Evolutionary conservation across 108 stramenopile species (phyloP).

Genomic region (Ochromonas danica): DNA sequence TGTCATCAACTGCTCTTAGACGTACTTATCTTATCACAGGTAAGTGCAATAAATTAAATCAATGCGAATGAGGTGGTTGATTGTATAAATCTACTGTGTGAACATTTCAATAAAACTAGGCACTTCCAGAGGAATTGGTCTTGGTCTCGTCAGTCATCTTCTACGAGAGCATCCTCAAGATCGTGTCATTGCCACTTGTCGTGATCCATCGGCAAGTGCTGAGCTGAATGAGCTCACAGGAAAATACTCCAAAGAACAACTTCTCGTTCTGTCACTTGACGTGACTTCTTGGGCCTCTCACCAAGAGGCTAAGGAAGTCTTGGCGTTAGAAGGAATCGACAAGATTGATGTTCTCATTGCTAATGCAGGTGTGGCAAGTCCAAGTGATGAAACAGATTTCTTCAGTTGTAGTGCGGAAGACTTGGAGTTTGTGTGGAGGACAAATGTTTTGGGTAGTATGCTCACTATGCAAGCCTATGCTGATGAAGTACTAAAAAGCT

Average conservation of each 20-base stretch:
- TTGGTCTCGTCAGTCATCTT: neutral
- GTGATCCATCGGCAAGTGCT: neutral
- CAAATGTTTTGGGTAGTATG: neutral
- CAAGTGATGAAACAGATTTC: neutral
- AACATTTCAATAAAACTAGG: too few species aligned
- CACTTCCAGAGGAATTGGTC: slow-evolving; percentile 1
- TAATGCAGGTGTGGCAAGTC: neutral
- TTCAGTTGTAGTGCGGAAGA: neutral
- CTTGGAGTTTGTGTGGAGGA: neutral
- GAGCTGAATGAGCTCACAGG: neutral
- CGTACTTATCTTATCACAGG: too few species aligned
- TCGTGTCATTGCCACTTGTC: neutral
- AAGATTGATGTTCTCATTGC: neutral
- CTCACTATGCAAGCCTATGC: neutral
- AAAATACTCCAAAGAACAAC: neutral
- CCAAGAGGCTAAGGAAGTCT: neutral
- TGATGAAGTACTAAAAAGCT: neutral
- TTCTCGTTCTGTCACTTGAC: neutral
- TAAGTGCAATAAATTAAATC: too few species aligned
- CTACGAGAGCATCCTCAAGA: neutral
- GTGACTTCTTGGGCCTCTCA: neutral
- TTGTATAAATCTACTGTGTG: too few species aligned
- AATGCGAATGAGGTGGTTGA: too few species aligned
- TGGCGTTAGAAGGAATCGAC: neutral
- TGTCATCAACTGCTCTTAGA: too few species aligned